Evolutionary conservation across 192 early-diverging fungal species (phyloP), one percentile per base, ranked within the genome.

Genomic region (Rhizoclosmatium sp.): DNA sequence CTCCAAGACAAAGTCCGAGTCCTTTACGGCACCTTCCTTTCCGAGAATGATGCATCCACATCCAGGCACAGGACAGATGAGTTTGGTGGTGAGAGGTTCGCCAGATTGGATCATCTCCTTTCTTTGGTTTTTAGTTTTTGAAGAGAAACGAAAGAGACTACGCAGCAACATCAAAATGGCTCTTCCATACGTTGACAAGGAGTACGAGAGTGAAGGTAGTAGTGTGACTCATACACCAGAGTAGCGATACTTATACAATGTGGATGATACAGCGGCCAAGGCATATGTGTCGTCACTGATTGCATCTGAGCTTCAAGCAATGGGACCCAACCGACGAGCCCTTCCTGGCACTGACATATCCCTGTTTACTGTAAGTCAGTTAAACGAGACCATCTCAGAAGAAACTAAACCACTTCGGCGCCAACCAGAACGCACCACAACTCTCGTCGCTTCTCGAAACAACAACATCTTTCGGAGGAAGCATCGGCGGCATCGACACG

Each of bases 111-210:
- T 31, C 31, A 31, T 31, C 31, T 31, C 31, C 31, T 31, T 31
- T 31, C 31, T 31, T 31, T 31, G 31, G 31, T 54, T 16, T 12
- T 47, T 68, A 4, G 3, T 48, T 3, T 10, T 48, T 68, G 46
- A 45, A 16, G 45, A n/a, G 5, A 42, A 68, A 42, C 39, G 12
- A 41, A 41, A 65, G 10, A 19, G 19, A 46, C 46, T 47, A n/a
- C 46, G 60, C 60, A 62, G 7, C 9, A 40, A 40, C 39, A 19
- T 45, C 44, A 68, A 19, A n/a, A 78, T 78, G 77, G 77, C 77
- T 19, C 56, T 85, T 45, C 84, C 84, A 23, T 85, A 85, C 76
- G 76, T 85, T 49, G 84, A 85, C 74, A 69, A 77, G 41, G 81
- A 82, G 19, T 65, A 61, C 42, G 62, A 75, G 44, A 47, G 60